Evolutionary conservation across 2,329 filamentous ascomycete species (phyloP).

Genomic region (Fusarium nematophilum): DNA sequence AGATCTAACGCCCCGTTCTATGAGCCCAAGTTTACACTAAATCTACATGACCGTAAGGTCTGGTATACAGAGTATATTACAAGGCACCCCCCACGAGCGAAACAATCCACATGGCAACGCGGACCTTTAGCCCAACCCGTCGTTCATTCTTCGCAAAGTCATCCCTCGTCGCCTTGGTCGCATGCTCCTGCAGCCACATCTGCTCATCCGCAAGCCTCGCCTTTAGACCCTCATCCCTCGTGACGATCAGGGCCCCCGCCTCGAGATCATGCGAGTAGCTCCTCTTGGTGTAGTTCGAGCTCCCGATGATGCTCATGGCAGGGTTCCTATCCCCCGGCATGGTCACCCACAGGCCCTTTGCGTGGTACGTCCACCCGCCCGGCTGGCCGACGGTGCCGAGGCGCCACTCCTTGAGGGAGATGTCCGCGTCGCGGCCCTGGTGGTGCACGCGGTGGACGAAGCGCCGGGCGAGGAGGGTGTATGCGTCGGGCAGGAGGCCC

Average conservation of each 20-base stretch:
- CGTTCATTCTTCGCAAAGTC: conserved; percentile 86
- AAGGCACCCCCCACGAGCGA: conserved; percentile 87
- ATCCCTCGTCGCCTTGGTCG: conserved; percentile 74
- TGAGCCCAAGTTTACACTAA: conserved; percentile 19
- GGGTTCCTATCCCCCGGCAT: conserved; percentile 74
- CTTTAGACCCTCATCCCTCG: conserved; percentile 78
- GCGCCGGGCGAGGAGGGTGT: conserved; percentile 85
- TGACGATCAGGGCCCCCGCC: conserved; percentile 87
- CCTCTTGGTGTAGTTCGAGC: conserved; percentile 94
- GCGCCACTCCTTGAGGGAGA: conserved; percentile 88
- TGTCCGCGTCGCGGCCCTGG: conserved; percentile 62
- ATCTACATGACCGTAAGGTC: conserved; percentile 26
- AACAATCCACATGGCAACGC: conserved; percentile 95
- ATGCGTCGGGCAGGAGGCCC: conserved; percentile 90
- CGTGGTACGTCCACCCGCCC: conserved; percentile 96
- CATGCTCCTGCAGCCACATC: conserved; percentile 80
- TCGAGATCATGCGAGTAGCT: conserved; percentile 95
- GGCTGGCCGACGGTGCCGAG: conserved; percentile 82
- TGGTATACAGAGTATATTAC: conserved; percentile 53
- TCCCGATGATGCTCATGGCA: conserved; percentile 85
- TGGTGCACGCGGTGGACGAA: conserved; percentile 74
- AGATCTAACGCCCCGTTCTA: not conserved
- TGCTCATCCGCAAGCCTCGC: conserved; percentile 82
- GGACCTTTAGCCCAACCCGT: conserved; percentile 85
- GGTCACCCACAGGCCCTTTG: conserved; percentile 94